phyloP scores from a whole-genome alignment of 2,329 filamentous ascomycete genomes.

The Aspergillus arachidicola region DNA sequence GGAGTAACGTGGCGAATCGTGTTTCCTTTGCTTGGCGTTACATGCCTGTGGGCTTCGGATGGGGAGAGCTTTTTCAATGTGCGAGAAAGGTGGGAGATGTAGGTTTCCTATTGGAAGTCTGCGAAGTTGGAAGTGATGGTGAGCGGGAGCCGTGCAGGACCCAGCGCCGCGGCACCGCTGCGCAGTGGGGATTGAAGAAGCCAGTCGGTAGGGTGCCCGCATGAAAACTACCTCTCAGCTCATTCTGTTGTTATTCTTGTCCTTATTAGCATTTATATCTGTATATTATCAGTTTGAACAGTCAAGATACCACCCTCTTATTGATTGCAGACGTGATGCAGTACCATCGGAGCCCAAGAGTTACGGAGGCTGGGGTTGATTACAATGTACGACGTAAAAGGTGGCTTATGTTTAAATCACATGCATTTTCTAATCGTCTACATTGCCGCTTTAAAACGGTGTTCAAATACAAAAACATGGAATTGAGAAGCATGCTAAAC shows the following conservation, averaged over 20 bases:
- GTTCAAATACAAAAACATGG: slow-evolving; percentile 20
- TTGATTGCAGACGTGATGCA: background rate
- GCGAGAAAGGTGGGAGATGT: background rate
- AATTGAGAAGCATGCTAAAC: slow-evolving; percentile 17
- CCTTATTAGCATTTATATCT: slow-evolving; percentile 3
- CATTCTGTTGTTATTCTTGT: background rate
- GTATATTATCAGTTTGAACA: slow-evolving; percentile 11
- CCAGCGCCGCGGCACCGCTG: background rate
- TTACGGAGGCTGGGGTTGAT: background rate
- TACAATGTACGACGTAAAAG: background rate
- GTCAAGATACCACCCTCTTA: slow-evolving; percentile 11
- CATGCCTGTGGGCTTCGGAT: background rate
- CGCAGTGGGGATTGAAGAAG: background rate
- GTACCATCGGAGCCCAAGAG: background rate
- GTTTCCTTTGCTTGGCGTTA: background rate
- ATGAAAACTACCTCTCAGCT: background rate
- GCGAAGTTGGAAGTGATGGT: background rate
- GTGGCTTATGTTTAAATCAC: background rate
- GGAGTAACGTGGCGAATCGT: background rate
- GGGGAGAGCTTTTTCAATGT: background rate
- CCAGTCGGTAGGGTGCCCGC: background rate
- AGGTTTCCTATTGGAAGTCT: background rate
- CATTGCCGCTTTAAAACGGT: slow-evolving; percentile 3
- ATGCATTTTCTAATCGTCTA: slow-evolving; percentile 16
- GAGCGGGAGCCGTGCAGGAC: background rate